Base-by-base conservation (phyloP, 169 alveolate genomes). In the Plasmodium vivax region DNA sequence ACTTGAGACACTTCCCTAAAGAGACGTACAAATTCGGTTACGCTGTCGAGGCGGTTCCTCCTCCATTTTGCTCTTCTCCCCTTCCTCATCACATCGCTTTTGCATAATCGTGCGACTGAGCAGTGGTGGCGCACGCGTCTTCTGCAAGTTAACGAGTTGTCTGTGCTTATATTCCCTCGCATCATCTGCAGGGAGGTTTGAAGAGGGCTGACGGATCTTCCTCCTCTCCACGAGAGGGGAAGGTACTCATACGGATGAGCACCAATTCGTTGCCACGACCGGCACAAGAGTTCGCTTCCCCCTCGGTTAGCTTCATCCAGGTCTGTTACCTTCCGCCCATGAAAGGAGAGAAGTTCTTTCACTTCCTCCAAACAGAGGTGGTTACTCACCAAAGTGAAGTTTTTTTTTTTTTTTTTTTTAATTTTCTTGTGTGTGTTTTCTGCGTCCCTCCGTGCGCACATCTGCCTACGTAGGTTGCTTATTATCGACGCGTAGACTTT, bases 1-100 rank as follows among this genome's bases (percentile, higher is more conserved):
- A 32, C 56, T 23, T 82, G 34, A 82, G 62, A 82, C 38, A 82
- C 16, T 19, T 82, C 51, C 71, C 38, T 82, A 82, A 82, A 82
- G 38, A 82, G 27, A 32, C 71, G 41, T 82, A 23, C 38, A 82
- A 82, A 81, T 81, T 51, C 5, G 30, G 1, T 6, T 3, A 68
- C n/a, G 5, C 51, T 47, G 10, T 47, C 36, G 62, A 47, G 36
- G 27, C 45, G 34, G 16, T 51, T 4, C 68, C 27, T 51, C 51
- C 75, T 62, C 27, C 75, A 27, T 36, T 43, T 43, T 23, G 19
- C 36, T 81, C 19, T 51, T 32, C 62, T 79, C 10, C 36, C 41
- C 56, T 16, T 79, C 56, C 56, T 79, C 45, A 12, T 36, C 30
- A 79, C 34, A n/a, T 62, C 19, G 1, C 75, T 62, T 79, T 41